Conservation (phyloP, 2,329 filamentous ascomycete genomes). For the Exophiala viscosa region DNA sequence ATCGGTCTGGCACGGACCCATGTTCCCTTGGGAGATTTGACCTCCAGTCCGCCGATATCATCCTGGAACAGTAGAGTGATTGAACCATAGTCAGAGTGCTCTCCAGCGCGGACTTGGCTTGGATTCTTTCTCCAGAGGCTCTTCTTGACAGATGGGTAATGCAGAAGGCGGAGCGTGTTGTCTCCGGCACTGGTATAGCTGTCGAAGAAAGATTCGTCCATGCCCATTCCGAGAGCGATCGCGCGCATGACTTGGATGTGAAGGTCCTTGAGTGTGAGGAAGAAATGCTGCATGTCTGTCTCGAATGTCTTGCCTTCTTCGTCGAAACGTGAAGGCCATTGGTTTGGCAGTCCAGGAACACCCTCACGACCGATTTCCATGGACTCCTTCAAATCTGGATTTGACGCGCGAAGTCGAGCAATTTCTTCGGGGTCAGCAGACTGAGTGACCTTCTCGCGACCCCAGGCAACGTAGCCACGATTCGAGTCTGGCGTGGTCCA, state of each 20-base stretch:
- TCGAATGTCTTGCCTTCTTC: slow-evolving; percentile 62
- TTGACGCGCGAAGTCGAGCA: slow-evolving; percentile 53
- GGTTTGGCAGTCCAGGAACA: slow-evolving; percentile 64
- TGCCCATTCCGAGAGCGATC: slow-evolving; percentile 74
- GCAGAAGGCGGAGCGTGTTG: slow-evolving; percentile 69
- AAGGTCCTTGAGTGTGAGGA: slow-evolving; percentile 67
- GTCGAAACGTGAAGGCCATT: slow-evolving; percentile 60
- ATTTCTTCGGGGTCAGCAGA: slow-evolving; percentile 56
- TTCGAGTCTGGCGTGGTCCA: slow-evolving; percentile 73
- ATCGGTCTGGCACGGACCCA: slow-evolving; percentile 85
- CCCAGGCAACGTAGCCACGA: slow-evolving; percentile 67
- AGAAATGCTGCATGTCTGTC: slow-evolving; percentile 70
- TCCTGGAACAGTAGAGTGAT: slow-evolving; percentile 57
- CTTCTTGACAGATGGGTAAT: slow-evolving; percentile 68
- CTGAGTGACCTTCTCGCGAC: slow-evolving; percentile 68
- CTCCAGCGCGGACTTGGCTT: slow-evolving; percentile 67
- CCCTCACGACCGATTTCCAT: slow-evolving; percentile 61
- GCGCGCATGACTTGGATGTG: slow-evolving; percentile 79
- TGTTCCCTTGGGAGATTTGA: slow-evolving; percentile 66
- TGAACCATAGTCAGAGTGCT: slow-evolving; percentile 65
- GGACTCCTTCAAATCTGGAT: slow-evolving; percentile 54
- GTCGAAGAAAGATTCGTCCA: slow-evolving; percentile 73
- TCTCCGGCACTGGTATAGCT: slow-evolving; percentile 65
- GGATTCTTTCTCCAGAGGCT: slow-evolving; percentile 64
- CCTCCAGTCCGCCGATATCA: slow-evolving; percentile 55